Evolutionary conservation across 768 basidiomycete species (phyloP).

Genomic region (Lactarius vividus): DNA sequence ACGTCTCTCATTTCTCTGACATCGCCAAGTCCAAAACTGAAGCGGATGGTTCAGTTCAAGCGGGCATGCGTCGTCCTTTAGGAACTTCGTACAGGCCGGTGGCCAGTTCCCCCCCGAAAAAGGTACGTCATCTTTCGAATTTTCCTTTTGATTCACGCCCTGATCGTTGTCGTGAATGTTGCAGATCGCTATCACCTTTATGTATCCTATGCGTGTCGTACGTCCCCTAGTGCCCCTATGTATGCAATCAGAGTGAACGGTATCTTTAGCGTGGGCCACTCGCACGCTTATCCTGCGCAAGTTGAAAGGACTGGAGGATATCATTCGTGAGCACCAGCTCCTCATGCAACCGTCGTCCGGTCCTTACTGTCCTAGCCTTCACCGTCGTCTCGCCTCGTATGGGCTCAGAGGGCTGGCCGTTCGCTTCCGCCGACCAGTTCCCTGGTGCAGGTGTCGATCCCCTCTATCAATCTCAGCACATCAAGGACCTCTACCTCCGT

Average conservation of each 20-base stretch:
- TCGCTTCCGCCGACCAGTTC: slow-evolving; percentile 64
- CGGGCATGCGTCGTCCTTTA: slow-evolving; percentile 51
- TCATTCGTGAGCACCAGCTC: slow-evolving; percentile 58
- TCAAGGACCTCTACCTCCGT: slow-evolving; percentile 84
- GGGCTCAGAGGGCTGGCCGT: slow-evolving; percentile 85
- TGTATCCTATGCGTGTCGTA: slow-evolving; percentile 84
- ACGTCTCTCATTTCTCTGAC: slow-evolving; percentile 44
- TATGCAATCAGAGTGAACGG: not conserved
- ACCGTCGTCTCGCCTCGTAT: slow-evolving; percentile 83
- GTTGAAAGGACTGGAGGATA: slow-evolving; percentile 86
- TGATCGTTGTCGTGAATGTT: not conserved
- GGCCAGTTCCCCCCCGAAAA: slow-evolving; percentile 71
- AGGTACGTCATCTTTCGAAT: slow-evolving; percentile 46
- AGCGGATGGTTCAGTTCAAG: slow-evolving; percentile 66
- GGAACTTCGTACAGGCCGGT: slow-evolving; percentile 52
- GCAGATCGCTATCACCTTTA: slow-evolving; percentile 89
- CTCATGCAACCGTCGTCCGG: not conserved
- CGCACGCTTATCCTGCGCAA: slow-evolving; percentile 84
- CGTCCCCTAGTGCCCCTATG: slow-evolving; percentile 31
- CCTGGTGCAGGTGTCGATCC: slow-evolving; percentile 78
- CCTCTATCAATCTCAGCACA: slow-evolving; percentile 60
- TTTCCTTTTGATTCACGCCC: not conserved
- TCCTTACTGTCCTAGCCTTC: slow-evolving; percentile 49
- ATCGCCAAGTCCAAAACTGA: slow-evolving; percentile 54
- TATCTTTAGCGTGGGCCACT: slow-evolving; percentile 82